A percentile compares a stretch with the other conserved stretches of the same genome.
Evolutionary conservation across 139 green algal genomes (phyloP).

Genomic region (Mesotaenium endlicherianum): DNA sequence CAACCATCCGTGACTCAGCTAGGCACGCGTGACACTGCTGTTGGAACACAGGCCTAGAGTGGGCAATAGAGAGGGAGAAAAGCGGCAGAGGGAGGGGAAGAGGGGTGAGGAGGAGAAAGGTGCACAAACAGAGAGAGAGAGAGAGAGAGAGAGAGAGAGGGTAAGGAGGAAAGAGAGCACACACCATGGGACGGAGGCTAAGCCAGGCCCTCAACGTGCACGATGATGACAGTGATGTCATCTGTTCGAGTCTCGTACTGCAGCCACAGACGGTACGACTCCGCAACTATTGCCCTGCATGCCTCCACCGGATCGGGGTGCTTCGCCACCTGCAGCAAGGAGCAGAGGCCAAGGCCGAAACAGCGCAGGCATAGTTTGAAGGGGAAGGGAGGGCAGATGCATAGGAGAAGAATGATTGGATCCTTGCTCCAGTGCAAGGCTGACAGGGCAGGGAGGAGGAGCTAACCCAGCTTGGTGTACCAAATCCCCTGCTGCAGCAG

Average conservation of each 20-base stretch:
- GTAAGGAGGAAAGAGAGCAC: not conserved
- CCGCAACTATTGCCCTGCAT: slow-evolving; percentile 67
- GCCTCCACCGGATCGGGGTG: slow-evolving; percentile 70
- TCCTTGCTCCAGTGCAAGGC: no score
- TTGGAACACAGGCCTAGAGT: not conserved
- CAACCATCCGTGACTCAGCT: no score
- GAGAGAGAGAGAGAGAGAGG: not conserved
- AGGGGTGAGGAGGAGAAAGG: not conserved
- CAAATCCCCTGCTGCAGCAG: no score
- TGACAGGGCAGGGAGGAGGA: no score
- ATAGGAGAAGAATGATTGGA: no score
- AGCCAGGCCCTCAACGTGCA: slow-evolving; percentile 45
- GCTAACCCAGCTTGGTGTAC: no score
- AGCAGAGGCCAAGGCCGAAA: no score
- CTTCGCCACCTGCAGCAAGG: slow-evolving; percentile 42
- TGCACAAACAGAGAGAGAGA: not conserved
- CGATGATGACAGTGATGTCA: slow-evolving; percentile 88
- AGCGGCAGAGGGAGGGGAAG: not conserved
- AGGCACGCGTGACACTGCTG: not conserved
- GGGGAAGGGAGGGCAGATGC: no score
- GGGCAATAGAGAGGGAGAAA: not conserved
- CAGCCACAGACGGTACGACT: slow-evolving; percentile 86
- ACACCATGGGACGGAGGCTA: not conserved
- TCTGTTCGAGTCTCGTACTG: slow-evolving; percentile 88
- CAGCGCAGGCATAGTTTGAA: no score